These are phyloP conservation scores for Vitis amurensis DNA, from an alignment of 164 flowering plant genomes.

Conservation along the genomic window DNA sequence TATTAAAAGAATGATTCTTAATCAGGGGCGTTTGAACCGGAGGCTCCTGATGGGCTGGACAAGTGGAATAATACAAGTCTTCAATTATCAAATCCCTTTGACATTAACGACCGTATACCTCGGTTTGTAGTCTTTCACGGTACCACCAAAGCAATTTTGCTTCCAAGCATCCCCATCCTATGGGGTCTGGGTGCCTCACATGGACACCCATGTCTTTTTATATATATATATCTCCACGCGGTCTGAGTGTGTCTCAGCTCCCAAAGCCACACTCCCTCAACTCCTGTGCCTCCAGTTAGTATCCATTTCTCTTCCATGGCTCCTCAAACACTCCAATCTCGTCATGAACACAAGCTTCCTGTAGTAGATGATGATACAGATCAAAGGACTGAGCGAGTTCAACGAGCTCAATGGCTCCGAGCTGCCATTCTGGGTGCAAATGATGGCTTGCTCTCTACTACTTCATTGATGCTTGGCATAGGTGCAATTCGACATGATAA, in stretches of 20 bases:
- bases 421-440: slow-evolving; percentile 64
- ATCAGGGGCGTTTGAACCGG: no score
- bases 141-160: slow-evolving; percentile 1
- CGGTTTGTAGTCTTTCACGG: background rate
- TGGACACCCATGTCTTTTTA: no score
- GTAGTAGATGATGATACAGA: background rate
- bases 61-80: no score
- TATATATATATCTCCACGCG: no score
- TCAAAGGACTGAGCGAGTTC: slow-evolving; percentile 5
- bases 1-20: no score
- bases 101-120: no score
- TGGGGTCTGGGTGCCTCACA: no score
- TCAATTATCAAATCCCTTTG: no score
- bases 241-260: no score
- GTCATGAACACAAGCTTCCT: background rate
- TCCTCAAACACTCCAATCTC: slow-evolving; percentile 1
- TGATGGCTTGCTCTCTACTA: slow-evolving; percentile 62
- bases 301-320: slow-evolving; percentile 8
- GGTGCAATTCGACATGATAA: slow-evolving; percentile 49
- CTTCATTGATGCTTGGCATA: slow-evolving; percentile 59
- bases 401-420: slow-evolving; percentile 65
- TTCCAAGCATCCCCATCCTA: no score
- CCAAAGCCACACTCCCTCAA: background rate
- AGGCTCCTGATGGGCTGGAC: no score
- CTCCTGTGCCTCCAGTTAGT: background rate